Evolutionary conservation across 495 filamentous ascomycete species (phyloP), one percentile per base, ranked within the genome.

Genomic region (Penicillium coprophilum): DNA sequence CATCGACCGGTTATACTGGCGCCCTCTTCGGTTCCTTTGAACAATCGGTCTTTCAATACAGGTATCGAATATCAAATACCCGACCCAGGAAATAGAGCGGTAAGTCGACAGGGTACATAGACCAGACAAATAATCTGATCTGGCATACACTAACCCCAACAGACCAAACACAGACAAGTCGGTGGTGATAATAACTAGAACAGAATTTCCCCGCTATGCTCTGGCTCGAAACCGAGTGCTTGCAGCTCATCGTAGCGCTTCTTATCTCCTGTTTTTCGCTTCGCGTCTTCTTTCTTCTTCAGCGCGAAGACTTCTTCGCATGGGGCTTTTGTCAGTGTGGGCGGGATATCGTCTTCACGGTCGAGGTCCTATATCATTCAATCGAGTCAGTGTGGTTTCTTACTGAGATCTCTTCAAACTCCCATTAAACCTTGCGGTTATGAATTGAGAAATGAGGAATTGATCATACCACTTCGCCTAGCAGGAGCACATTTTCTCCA

Each of bases 401-500:
- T 15, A 2, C 15, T 4, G 3, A 6, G 7, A 38, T 38, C 8
- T 2, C 34, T 38, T 17, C n/a, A n/a, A n/a, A n/a, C n/a, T n/a
- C n/a, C n/a, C n/a, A n/a, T n/a, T n/a, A 32, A 28, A 32, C 12
- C 32, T 36, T 36, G 32, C 32, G 15, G 32, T 5, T 15, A 1
- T 10, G 32, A 2, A 36, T 36, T 15, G 32, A 36, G 32, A 7
- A 6, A 17, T 38, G 34, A n/a, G 34, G 34, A 17, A 36, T 36
- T 36, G 34, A 38, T 38, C 19, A 32, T 81, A 89, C 86, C 70
- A 97, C 95, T 79, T 97, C 93, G 41, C 93, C 93, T 4, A 97
- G 75, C 46, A 97, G 72, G 28, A 96, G 73, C 9, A 97, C 91
- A 63, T 97, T 97, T 79, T 97, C 93, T 38, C 93, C 93, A 17